phyloP scores from a whole-genome alignment of 306 rosid genomes.

The Rosa chinensis region DNA sequence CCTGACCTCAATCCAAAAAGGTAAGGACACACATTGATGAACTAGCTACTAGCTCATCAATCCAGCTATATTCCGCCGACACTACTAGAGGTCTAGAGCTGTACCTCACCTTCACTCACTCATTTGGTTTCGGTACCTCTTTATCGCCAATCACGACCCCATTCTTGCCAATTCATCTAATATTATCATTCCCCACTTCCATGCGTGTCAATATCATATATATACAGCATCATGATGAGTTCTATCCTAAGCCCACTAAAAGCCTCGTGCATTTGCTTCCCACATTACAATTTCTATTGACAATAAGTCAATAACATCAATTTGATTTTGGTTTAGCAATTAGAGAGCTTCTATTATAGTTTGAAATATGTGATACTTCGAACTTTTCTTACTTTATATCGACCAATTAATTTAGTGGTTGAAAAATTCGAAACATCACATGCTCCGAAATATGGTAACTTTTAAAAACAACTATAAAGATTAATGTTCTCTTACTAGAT shows the following conservation, averaged over 20 bases:
- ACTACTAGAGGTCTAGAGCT: not conserved
- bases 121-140: not conserved
- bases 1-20: not conserved
- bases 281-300: not conserved
- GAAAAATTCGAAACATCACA: not conserved
- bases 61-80: not conserved
- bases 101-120: not conserved
- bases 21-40: not conserved
- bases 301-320: not conserved
- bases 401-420: not conserved
- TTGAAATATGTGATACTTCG: not conserved
- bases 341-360: not conserved
- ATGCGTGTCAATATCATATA: not conserved
- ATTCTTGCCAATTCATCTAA: not conserved
- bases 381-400: not conserved
- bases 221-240: not conserved
- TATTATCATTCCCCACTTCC: not conserved
- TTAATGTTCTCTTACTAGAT: not conserved
- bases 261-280: not conserved
- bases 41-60: not conserved
- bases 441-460: rapidly evolving
- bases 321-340: not conserved
- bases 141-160: not conserved
- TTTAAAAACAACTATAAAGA: not conserved
- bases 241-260: not conserved